Evolutionary conservation across 2,329 filamentous ascomycete species (phyloP).

Genomic region (Celoporthe dispersa): DNA sequence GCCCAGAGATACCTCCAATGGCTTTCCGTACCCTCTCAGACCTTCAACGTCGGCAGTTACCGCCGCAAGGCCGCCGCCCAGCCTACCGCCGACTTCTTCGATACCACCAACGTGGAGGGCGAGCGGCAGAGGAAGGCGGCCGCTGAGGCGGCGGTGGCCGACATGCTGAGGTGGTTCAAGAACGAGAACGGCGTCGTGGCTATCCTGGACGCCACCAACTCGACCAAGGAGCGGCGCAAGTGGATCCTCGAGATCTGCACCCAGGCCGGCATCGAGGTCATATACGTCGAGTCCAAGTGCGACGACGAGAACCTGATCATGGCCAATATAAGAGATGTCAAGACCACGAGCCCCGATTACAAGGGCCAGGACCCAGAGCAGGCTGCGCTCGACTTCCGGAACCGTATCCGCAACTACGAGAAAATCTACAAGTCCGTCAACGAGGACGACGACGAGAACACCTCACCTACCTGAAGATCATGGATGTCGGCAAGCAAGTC

Average conservation of each 20-base stretch:
- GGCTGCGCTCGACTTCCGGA: slow-evolving; percentile 88
- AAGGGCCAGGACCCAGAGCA: slow-evolving; percentile 89
- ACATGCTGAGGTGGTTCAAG: slow-evolving; percentile 94
- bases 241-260: slow-evolving; percentile 88
- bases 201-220: slow-evolving; percentile 96
- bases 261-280: slow-evolving; percentile 78
- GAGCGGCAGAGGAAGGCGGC: slow-evolving; percentile 87
- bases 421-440: slow-evolving; percentile 95
- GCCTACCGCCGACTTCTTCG: slow-evolving; percentile 93
- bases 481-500: slow-evolving; percentile 93
- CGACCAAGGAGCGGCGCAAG: slow-evolving; percentile 82
- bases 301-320: slow-evolving; percentile 96
- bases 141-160: slow-evolving; percentile 86
- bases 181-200: slow-evolving; percentile 79
- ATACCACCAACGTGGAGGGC: slow-evolving; percentile 85
- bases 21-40: slow-evolving; percentile 91
- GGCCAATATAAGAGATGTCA: slow-evolving; percentile 97
- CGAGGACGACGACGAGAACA: slow-evolving; percentile 76
- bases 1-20: slow-evolving; percentile 94
- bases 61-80: slow-evolving; percentile 88
- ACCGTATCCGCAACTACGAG: slow-evolving; percentile 96
- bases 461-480: slow-evolving; percentile 95
- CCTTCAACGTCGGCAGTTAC: slow-evolving; percentile 98
- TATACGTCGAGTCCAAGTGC: slow-evolving; percentile 97
- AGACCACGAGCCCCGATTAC: slow-evolving; percentile 96